Evolutionary conservation across 768 basidiomycete species (phyloP).

Genomic region (Lentinus tigrinus): DNA sequence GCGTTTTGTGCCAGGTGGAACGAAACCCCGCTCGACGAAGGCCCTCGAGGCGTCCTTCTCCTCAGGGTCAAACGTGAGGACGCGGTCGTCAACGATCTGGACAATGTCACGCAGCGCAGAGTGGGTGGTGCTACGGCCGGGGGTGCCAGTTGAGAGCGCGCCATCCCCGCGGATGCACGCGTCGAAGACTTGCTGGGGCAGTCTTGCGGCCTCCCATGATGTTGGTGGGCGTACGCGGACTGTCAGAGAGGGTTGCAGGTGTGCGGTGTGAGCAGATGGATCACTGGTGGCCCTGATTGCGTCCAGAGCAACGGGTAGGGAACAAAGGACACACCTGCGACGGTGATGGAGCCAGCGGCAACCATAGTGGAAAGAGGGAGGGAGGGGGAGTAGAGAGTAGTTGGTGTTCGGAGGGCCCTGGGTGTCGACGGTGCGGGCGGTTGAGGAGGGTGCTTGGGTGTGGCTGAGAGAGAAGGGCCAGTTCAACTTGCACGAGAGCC

Average conservation of each 20-base stretch:
- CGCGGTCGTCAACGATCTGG: slow-evolving; percentile 91
- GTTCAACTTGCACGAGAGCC: slow-evolving; percentile 14
- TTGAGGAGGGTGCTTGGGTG: slow-evolving; percentile 4
- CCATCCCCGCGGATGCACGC: slow-evolving; percentile 78
- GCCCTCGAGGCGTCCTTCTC: slow-evolving; percentile 80
- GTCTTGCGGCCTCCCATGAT: slow-evolving; percentile 78
- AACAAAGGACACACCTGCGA: slow-evolving; percentile 58
- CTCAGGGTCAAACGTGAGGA: slow-evolving; percentile 94
- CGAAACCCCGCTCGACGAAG: slow-evolving; percentile 81
- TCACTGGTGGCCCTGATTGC: not conserved
- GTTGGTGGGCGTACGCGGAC: slow-evolving; percentile 92
- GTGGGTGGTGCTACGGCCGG: slow-evolving; percentile 45
- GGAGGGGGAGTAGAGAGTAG: not conserved
- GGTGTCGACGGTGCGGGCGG: slow-evolving; percentile 5
- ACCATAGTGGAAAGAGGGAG: slow-evolving; percentile 48
- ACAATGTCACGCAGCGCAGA: slow-evolving; percentile 73
- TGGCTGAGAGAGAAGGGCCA: not conserved
- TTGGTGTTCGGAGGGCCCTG: slow-evolving; percentile 12
- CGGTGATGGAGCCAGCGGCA: slow-evolving; percentile 84
- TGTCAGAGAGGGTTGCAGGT: slow-evolving; percentile 29
- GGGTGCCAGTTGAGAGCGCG: slow-evolving; percentile 58
- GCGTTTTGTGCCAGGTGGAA: slow-evolving; percentile 85
- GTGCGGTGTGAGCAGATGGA: not conserved
- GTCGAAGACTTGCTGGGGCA: slow-evolving; percentile 64
- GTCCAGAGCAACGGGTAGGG: not conserved